Evolutionary conservation across 768 basidiomycete species (phyloP).

Genomic region (Neoboletus subvelutipes): DNA sequence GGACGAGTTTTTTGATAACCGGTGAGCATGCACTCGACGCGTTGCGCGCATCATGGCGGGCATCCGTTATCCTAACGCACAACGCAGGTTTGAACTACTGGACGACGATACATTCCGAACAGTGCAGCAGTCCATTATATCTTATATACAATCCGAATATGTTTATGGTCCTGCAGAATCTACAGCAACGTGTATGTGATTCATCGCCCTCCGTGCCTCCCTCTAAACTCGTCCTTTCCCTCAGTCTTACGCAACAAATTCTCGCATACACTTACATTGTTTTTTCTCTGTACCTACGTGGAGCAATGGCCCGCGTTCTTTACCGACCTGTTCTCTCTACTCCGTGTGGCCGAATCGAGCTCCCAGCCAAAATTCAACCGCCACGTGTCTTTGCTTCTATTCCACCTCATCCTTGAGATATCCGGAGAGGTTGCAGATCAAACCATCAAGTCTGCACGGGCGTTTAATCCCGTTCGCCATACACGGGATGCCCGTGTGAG

Average conservation of each 20-base stretch:
- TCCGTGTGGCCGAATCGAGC: constrained; percentile 58
- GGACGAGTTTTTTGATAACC: constrained; percentile 80
- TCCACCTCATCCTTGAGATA: constrained; percentile 91
- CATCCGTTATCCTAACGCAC: constrained; percentile 6
- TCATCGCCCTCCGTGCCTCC: neutral
- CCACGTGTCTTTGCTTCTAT: constrained; percentile 84
- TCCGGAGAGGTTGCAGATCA: constrained; percentile 98
- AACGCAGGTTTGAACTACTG: constrained; percentile 58
- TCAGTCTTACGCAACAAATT: constrained; percentile 93
- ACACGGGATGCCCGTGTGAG: constrained; percentile 81
- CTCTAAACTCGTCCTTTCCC: constrained; percentile 14
- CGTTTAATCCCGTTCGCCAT: constrained; percentile 68
- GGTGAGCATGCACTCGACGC: constrained; percentile 49
- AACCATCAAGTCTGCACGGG: constrained; percentile 83
- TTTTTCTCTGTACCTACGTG: constrained; percentile 86
- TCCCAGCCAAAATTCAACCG: constrained; percentile 68
- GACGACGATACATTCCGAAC: constrained; percentile 69
- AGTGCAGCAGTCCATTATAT: constrained; percentile 72
- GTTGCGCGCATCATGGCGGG: neutral
- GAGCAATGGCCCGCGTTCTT: constrained; percentile 88
- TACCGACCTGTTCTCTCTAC: constrained; percentile 70
- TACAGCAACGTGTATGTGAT: constrained; percentile 70
- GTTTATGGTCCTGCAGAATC: constrained; percentile 82
- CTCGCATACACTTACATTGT: constrained; percentile 83
- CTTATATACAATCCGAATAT: constrained; percentile 88